Conservation (phyloP, 306 rosid genomes). For the Erythrophleum fordii region DNA sequence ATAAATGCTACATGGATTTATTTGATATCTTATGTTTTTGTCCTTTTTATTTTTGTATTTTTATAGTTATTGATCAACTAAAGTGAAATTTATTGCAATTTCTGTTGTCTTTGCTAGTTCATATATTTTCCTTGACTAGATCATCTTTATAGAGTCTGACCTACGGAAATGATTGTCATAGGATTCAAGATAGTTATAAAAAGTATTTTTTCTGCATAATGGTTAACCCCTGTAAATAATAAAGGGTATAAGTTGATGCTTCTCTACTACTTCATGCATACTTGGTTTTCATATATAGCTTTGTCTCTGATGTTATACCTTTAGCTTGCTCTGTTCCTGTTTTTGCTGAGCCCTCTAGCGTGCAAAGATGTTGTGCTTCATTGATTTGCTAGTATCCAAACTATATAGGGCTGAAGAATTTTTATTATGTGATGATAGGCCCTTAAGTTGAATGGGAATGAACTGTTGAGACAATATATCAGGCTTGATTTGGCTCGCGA, state of each 20-base stretch:
- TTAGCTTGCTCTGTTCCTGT: neutral
- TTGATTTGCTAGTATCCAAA: neutral
- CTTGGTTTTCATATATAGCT: neutral
- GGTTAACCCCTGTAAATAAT: neutral
- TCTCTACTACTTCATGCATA: neutral
- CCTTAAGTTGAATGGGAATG: constrained; percentile 47
- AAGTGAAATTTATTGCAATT: neutral
- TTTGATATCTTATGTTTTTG: neutral
- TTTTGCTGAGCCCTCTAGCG: neutral
- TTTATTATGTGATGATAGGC: constrained; percentile 43
- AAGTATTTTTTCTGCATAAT: neutral
- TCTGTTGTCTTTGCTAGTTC: neutral
- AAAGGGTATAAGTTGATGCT: constrained; percentile 15
- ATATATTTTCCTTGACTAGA: neutral
- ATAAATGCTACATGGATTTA: neutral
- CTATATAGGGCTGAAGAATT: neutral
- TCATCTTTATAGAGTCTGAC: neutral
- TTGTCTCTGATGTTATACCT: neutral
- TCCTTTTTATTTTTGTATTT: neutral
- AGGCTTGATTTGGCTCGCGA: constrained; percentile 69
- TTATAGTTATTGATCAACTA: neutral
- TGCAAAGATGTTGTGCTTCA: neutral
- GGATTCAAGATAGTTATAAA: neutral
- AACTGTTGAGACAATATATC: constrained; percentile 48
- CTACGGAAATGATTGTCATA: neutral